phyloP scores from a whole-genome alignment of 768 basidiomycete genomes.

The Ephemerocybe angulata region DNA sequence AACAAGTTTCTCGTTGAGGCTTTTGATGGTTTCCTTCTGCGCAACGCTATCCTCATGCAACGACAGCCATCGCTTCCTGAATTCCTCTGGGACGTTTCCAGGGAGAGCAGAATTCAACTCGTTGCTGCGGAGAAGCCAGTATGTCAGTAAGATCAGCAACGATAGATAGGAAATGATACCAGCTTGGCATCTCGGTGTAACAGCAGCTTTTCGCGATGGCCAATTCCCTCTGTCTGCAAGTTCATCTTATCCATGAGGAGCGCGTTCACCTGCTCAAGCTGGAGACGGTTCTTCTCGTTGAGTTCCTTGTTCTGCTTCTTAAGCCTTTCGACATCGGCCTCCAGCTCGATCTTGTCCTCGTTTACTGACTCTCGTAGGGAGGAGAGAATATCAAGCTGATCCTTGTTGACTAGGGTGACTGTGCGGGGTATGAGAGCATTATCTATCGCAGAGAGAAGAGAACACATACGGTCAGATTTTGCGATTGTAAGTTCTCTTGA shows the following conservation, averaged over 20 bases:
- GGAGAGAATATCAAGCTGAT: slow-evolving; percentile 86
- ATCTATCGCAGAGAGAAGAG: neutral
- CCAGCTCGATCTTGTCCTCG: slow-evolving; percentile 78
- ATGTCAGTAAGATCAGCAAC: no score
- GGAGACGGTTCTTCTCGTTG: slow-evolving; percentile 82
- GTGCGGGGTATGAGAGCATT: slow-evolving; percentile 6
- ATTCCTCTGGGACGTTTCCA: slow-evolving; percentile 81
- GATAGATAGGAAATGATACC: slow-evolving; percentile 11
- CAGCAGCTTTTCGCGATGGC: slow-evolving; percentile 81
- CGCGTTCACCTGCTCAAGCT: slow-evolving; percentile 81
- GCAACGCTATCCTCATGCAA: slow-evolving; percentile 76
- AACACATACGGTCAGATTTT: slow-evolving; percentile 73
- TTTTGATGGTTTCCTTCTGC: slow-evolving; percentile 69
- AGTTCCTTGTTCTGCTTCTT: slow-evolving; percentile 68
- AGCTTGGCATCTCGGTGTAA: slow-evolving; percentile 76
- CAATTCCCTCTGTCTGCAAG: slow-evolving; percentile 87
- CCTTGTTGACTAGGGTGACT: slow-evolving; percentile 92
- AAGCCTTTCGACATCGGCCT: slow-evolving; percentile 61
- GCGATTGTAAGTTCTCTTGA: slow-evolving; percentile 73
- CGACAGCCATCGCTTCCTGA: slow-evolving; percentile 67
- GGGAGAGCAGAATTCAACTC: slow-evolving; percentile 55
- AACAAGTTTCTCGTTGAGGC: slow-evolving; percentile 66
- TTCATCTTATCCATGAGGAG: slow-evolving; percentile 90
- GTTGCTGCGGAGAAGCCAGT: slow-evolving; percentile 72
- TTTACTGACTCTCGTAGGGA: slow-evolving; percentile 84